Base-by-base conservation (phyloP, 2,329 filamentous ascomycete genomes). In the Alternaria sp. region DNA sequence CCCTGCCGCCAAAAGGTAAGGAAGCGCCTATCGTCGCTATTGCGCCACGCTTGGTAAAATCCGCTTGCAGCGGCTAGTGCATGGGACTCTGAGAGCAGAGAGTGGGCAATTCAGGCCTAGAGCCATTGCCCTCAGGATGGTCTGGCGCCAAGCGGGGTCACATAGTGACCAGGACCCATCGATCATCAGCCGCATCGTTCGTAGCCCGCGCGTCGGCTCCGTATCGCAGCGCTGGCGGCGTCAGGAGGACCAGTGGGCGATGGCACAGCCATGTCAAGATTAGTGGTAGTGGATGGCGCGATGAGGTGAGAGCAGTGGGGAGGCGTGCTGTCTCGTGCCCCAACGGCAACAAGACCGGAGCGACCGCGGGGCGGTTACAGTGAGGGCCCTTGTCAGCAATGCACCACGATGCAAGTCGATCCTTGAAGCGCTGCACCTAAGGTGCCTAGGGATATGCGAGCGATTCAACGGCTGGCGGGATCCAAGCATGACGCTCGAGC, bases 401-500 rank as follows among this genome's bases (percentile, higher is more conserved):
- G 54, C 66, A 65, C 48, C 56, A 64, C 55, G 55, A 69, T 71
- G 72, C 72, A 75, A 75, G 70, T 70, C 74, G 72, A 77, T 76
- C 75, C 75, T 73, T 77, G 75, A 64, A 57, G 66, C 54, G 64
- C 65, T 65, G 60, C 64, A 55, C 61, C 70, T 64, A 76, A 74
- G 75, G 71, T 71, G 69, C 61, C 69, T 60, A 57, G 61, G 72
- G 65, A 68, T 72, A 76, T 75, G 74, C 73, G 71, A 73, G 66
- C 70, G 68, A 72, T 73, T 72, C 75, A 78, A 78, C 75, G 75
- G 75, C 75, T 69, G 69, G 74, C 75, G 75, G 75, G 75, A 76
- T 72, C 73, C 73, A 77, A 74, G 73, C 70, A 76, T 76, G 72
- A 76, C 74, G 75, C 75, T 74, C 65, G 68, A 59, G 64, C 71